Conservation (phyloP, 805 yeast species). For the Kockiozyma suomiensis region DNA sequence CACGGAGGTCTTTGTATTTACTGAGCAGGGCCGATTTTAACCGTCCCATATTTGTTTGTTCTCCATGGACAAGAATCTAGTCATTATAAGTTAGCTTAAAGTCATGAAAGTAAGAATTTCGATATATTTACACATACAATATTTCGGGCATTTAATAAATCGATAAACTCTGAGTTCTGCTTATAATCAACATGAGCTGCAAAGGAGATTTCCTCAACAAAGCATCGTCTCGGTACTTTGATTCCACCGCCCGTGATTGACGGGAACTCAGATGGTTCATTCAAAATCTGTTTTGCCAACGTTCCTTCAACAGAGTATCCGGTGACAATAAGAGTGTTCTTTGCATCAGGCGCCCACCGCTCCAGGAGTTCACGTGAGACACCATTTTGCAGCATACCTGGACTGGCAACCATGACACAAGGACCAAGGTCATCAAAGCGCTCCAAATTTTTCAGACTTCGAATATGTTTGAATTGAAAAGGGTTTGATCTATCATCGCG, state of each 20-base stretch:
- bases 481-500: conserved; percentile 84
- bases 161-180: conserved; percentile 90
- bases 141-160: conserved; percentile 77
- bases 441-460: conserved; percentile 76
- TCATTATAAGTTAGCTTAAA: background rate
- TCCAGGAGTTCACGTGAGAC: conserved; percentile 88
- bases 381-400: conserved; percentile 98
- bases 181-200: conserved; percentile 99
- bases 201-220: conserved; percentile 91
- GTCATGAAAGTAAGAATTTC: no score
- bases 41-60: conserved; percentile 97
- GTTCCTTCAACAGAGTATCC: conserved; percentile 99
- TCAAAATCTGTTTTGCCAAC: conserved; percentile 84
- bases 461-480: conserved; percentile 82
- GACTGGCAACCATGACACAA: conserved; percentile 93
- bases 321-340: conserved; percentile 82
- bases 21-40: conserved; percentile 88
- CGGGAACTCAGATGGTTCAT: conserved; percentile 90
- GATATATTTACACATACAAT: conserved; percentile 50
- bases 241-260: conserved; percentile 55
- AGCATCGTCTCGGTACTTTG: conserved; percentile 81
- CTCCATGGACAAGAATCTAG: conserved; percentile 86
- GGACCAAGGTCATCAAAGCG: conserved; percentile 92
- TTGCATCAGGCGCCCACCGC: conserved; percentile 96
- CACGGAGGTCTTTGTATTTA: conserved; percentile 76